Evolutionary conservation across 805 yeast genomes (phyloP), one percentile per base, ranked within the genome.

Genomic region (Metschnikowia gelsemii): DNA sequence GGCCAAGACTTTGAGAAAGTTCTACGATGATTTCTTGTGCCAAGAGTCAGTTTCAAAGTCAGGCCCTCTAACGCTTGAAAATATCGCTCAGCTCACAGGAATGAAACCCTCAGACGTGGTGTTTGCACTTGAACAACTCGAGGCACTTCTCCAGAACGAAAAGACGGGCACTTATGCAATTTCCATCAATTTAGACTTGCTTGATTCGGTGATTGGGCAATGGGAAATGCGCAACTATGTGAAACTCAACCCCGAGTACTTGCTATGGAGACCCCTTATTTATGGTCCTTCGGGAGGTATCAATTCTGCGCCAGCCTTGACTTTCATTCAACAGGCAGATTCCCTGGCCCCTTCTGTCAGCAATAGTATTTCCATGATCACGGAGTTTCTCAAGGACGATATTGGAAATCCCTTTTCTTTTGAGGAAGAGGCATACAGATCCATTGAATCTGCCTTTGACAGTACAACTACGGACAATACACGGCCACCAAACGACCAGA

Each of bases 281-380:
- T 75, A 80, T 53, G 95, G 95, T 0, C 91, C 93, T 0, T 82
- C 90, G 0, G 88, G 93, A 17, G 96, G 95, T 11, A 82, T 87
- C 25, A 84, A 84, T 53, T 78, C 84, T 0, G 79, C 78, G 0
- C 72, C 78, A 1, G 68, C 75, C 57, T 63, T 66, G 63, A 29
- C 47, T 9, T 9, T 26, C 35, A 59, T 25, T 2, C 35, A 44
- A 2, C 43, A 40, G 25, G 31, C 46, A 9, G 38, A 36, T 13
- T 28, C 33, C 2, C 46, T 25, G 13, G 42, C 34, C 4, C 47
- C 54, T 1, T 47, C 53, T 13, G 49, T 63, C 18, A 62, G 66
- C 59, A 73, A 76, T 32, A 78, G 77, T 51, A 78, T 84, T 18
- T 72, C 82, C 1, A 62, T 77, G 50, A 70, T 84, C 34, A 64